Evolutionary conservation across 1,284 basidiomycete genomes (phyloP).

Genomic region (Boletus sp.): DNA sequence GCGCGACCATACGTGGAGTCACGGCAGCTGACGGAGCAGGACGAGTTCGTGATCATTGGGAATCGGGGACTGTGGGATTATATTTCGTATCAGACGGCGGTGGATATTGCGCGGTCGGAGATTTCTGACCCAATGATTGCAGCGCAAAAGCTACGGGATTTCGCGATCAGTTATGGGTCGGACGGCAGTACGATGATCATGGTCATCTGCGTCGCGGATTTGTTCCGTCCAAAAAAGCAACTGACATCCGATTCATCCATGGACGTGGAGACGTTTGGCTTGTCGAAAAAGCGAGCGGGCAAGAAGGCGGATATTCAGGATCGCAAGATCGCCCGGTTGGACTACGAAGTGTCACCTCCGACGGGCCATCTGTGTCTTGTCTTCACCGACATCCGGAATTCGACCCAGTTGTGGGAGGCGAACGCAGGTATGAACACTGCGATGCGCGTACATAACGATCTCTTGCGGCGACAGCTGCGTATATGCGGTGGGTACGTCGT

Average conservation of each 20-base stretch:
- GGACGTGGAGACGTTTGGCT: constrained; percentile 41
- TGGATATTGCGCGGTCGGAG: constrained; percentile 92
- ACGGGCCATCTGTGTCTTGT: constrained; percentile 90
- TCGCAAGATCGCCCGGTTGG: constrained; percentile 58
- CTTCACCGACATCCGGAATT: constrained; percentile 98
- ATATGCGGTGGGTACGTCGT: constrained; percentile 98
- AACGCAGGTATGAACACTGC: constrained; percentile 97
- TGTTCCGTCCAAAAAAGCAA: constrained; percentile 61
- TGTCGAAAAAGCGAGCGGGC: constrained; percentile 37
- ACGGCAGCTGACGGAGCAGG: constrained; percentile 76
- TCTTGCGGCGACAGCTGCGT: constrained; percentile 85
- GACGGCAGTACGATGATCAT: constrained; percentile 97
- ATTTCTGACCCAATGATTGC: constrained; percentile 93
- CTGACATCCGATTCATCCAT: constrained; percentile 45
- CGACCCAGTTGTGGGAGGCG: constrained; percentile 96
- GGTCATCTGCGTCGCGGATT: constrained; percentile 85
- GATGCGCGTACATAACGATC: constrained; percentile 88
- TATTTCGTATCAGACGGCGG: constrained; percentile 93
- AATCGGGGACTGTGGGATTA: constrained; percentile 95
- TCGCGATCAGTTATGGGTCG: constrained; percentile 96
- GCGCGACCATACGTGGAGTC: constrained; percentile 79
- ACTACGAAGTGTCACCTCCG: constrained; percentile 85
- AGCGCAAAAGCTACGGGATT: constrained; percentile 95
- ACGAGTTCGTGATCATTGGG: constrained; percentile 97
- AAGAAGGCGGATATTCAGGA: constrained; percentile 53